These are phyloP conservation scores for Chlorella ohadii DNA, from an alignment of 139 green algal species.

Conservation along the genomic window DNA sequence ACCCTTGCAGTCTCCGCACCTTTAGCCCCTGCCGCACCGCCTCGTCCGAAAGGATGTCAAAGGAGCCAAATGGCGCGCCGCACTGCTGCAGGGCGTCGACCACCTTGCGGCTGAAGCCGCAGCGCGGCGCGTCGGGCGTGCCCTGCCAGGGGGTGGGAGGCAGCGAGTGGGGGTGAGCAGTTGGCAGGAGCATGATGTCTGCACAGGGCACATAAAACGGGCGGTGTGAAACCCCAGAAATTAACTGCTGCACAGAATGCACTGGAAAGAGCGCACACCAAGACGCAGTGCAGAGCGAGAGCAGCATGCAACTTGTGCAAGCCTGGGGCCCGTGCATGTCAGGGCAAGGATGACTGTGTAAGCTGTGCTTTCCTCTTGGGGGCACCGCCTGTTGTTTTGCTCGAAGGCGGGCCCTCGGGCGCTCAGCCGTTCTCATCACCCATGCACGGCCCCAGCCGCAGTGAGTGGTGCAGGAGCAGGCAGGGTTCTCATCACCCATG, in stretches of 20 bases:
- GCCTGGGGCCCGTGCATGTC: slow-evolving; percentile 10
- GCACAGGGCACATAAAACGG: too few species aligned
- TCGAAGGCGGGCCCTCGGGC: slow-evolving; percentile 23
- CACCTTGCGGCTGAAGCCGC: slow-evolving; percentile 88
- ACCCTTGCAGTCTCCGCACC: too few species aligned
- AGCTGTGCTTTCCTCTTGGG: slow-evolving; percentile 30
- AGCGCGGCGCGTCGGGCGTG: slow-evolving; percentile 74
- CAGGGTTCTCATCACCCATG: slow-evolving; percentile 35
- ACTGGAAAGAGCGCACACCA: too few species aligned
- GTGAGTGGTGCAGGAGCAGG: too few species aligned
- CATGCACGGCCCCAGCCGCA: background rate
- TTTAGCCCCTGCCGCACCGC: slow-evolving; percentile 88
- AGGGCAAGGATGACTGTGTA: slow-evolving; percentile 38
- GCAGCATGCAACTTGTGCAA: too few species aligned
- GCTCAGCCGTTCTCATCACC: slow-evolving; percentile 27
- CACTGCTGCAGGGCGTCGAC: slow-evolving; percentile 67
- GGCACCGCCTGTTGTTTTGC: slow-evolving; percentile 14
- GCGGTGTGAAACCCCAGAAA: too few species aligned
- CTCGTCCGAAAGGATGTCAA: slow-evolving; percentile 93
- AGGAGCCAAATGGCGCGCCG: slow-evolving; percentile 70
- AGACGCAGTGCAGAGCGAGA: too few species aligned
- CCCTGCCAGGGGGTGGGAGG: slow-evolving; percentile 62
- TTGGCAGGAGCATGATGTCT: too few species aligned
- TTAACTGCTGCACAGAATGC: too few species aligned
- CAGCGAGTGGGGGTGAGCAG: too few species aligned